These are phyloP conservation scores for Ophiostoma tasmaniense DNA, from an alignment of 2,329 filamentous ascomycete species.

Conservation along the genomic window DNA sequence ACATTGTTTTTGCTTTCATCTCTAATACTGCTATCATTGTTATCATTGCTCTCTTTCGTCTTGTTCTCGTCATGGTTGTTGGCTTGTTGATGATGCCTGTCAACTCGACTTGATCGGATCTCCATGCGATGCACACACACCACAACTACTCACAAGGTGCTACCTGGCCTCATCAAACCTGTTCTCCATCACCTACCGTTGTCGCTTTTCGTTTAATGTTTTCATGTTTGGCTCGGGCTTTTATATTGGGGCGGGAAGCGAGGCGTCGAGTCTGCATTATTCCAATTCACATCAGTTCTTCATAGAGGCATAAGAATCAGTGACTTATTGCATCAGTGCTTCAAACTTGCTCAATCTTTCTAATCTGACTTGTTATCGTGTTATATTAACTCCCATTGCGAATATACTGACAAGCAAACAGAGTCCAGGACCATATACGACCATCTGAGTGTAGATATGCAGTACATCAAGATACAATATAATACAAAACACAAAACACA, in stretches of 20 bases:
- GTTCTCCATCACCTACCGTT: neutral
- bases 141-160: too few species aligned
- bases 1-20: neutral
- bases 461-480: neutral
- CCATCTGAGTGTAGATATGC: neutral
- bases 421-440: too few species aligned
- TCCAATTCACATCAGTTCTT: conserved; percentile 18
- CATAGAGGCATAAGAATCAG: too few species aligned
- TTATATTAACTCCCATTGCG: too few species aligned
- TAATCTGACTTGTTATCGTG: neutral
- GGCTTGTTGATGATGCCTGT: neutral
- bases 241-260: conserved; percentile 16
- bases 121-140: too few species aligned
- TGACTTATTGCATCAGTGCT: neutral
- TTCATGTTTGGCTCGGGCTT: neutral
- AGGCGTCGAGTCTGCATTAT: conserved; percentile 17
- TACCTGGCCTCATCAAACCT: too few species aligned
- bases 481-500: neutral
- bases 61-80: neutral
- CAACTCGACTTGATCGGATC: too few species aligned
- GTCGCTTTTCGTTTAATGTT: conserved; percentile 2
- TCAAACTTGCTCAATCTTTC: neutral
- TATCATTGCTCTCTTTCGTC: neutral
- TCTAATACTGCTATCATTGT: neutral
- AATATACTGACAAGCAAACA: too few species aligned